phyloP scores from a whole-genome alignment of 2,329 filamentous ascomycete genomes.

The Aspergillus terreus region DNA sequence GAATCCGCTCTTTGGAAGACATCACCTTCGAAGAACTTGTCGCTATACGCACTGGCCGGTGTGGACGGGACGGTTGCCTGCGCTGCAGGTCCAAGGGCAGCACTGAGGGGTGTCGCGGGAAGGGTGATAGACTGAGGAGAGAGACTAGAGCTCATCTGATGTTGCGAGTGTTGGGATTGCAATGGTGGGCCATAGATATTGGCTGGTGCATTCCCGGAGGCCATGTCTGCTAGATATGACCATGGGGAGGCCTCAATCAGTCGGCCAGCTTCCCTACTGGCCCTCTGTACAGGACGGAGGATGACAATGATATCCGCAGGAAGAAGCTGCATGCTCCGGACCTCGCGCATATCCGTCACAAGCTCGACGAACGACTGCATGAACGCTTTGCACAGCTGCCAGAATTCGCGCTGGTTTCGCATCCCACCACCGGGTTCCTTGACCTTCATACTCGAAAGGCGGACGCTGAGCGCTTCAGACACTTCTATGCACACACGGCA shows the following conservation, averaged over 20 bases:
- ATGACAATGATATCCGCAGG: constrained; percentile 67
- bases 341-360: constrained; percentile 45
- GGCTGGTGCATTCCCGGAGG: constrained; percentile 27
- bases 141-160: constrained; percentile 28
- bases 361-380: constrained; percentile 48
- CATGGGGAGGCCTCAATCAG: constrained; percentile 66
- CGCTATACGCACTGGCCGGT: constrained; percentile 46
- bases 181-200: constrained; percentile 34
- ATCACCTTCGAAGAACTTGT: constrained; percentile 48
- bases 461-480: constrained; percentile 66
- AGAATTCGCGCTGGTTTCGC: constrained; percentile 56
- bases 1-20: constrained; percentile 49
- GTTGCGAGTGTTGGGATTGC: constrained; percentile 29
- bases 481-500: constrained; percentile 68
- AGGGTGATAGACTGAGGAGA: constrained; percentile 54
- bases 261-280: constrained; percentile 74
- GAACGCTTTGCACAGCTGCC: constrained; percentile 65
- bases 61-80: constrained; percentile 79
- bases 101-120: constrained; percentile 84
- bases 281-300: constrained; percentile 76
- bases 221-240: constrained; percentile 52
- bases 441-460: constrained; percentile 75
- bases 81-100: constrained; percentile 81
- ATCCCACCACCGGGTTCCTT: constrained; percentile 74
- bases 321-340: constrained; percentile 46